Evolutionary conservation across 2,329 filamentous ascomycete genomes (phyloP).

Genomic region (Fusarium torulosum): DNA sequence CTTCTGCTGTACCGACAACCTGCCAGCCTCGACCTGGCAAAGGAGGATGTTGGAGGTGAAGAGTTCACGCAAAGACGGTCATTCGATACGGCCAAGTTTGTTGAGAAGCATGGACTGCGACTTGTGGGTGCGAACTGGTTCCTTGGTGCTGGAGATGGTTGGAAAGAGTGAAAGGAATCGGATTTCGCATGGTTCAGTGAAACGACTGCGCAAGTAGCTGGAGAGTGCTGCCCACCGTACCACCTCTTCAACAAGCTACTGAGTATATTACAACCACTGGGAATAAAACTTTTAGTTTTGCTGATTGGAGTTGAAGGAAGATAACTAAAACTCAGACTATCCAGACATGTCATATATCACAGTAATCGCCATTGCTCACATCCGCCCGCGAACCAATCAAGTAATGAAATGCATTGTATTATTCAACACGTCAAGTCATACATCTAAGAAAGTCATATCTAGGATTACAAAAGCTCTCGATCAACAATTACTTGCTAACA

Average conservation of each 20-base stretch:
- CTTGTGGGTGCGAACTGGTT: conserved; percentile 62
- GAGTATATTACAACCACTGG: background rate
- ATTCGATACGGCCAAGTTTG: conserved; percentile 57
- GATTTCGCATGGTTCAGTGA: background rate
- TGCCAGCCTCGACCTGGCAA: conserved; percentile 50
- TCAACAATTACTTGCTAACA: conserved; percentile 16
- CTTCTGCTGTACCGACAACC: conserved; percentile 61
- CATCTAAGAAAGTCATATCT: conserved; percentile 16
- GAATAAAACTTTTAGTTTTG: background rate
- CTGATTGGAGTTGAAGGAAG: background rate
- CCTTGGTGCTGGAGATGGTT: conserved; percentile 60
- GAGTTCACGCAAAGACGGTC: conserved; percentile 60
- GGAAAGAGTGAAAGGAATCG: conserved; percentile 47
- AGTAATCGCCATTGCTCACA: background rate
- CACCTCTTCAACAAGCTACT: background rate
- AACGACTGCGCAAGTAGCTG: background rate
- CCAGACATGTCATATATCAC: background rate
- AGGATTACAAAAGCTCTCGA: background rate
- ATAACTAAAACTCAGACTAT: background rate
- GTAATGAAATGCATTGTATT: conserved; percentile 8
- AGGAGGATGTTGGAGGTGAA: conserved; percentile 61
- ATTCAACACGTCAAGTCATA: conserved; percentile 23
- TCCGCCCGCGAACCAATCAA: background rate
- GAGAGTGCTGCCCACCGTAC: too few relatives aligned
- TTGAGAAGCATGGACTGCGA: conserved; percentile 53